phyloP scores from a whole-genome alignment of 306 rosid genomes.

The Dalbergia cultrata region DNA sequence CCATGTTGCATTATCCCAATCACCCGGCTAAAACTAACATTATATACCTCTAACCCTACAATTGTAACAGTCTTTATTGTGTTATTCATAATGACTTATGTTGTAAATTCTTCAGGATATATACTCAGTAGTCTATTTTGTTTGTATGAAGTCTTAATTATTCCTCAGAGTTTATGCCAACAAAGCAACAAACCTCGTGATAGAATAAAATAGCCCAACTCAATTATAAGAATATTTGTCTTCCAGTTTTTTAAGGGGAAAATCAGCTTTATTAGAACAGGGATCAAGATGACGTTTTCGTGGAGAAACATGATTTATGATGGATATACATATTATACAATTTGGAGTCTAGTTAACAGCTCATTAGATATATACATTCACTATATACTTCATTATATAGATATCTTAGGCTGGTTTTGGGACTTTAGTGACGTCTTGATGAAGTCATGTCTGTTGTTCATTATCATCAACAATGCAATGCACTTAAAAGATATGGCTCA shows the following conservation, averaged over 20 bases:
- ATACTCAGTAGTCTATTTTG: too few species aligned
- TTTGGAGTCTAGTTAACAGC: neutral
- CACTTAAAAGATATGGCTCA: neutral
- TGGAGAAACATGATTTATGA: neutral
- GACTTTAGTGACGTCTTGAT: conserved; percentile 17
- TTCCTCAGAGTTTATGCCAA: too few species aligned
- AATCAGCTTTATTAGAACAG: neutral
- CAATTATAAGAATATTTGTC: neutral
- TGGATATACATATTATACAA: neutral
- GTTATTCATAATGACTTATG: too few species aligned
- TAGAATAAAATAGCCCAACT: too few species aligned
- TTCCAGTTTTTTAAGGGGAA: neutral
- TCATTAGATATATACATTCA: neutral
- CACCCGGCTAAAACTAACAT: too few species aligned
- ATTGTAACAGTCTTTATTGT: too few species aligned
- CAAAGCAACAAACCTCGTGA: too few species aligned
- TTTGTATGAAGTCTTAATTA: too few species aligned
- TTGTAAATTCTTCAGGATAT: too few species aligned
- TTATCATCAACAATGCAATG: neutral
- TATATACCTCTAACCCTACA: too few species aligned
- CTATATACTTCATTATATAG: neutral
- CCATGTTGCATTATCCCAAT: too few species aligned
- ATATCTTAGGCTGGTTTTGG: neutral
- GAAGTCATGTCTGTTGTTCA: conserved; percentile 8
- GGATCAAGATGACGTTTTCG: neutral